Evolutionary conservation across 192 early-diverging fungal species (phyloP).

Genomic region (Gonapodya prolifera): DNA sequence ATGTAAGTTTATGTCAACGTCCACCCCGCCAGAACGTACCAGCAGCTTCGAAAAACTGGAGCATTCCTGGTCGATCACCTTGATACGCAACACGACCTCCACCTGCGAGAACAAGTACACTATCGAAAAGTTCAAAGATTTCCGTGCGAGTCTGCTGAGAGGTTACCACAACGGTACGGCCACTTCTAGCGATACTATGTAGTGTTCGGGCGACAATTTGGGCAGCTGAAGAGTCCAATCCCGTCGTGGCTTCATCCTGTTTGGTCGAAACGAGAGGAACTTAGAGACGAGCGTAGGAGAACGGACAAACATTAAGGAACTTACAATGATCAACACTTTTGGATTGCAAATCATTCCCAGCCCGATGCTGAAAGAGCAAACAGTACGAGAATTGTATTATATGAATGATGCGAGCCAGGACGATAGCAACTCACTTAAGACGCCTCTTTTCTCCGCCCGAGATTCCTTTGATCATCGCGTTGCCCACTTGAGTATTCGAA

Average conservation of each 20-base stretch:
- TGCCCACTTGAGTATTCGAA: slow-evolving; percentile 40
- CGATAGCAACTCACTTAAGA: not conserved
- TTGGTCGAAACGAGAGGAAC: not conserved
- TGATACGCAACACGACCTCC: not conserved
- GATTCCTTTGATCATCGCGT: slow-evolving; percentile 61
- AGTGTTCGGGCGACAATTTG: not conserved
- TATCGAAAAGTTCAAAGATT: not conserved
- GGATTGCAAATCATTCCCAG: slow-evolving; percentile 1
- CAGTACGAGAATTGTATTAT: too few species aligned
- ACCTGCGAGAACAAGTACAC: not conserved
- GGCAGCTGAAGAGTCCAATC: not conserved
- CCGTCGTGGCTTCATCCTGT: not conserved
- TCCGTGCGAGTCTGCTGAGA: slow-evolving; percentile 2
- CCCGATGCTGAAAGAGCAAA: not conserved
- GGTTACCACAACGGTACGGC: not conserved
- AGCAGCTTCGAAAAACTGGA: not conserved
- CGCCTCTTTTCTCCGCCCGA: slow-evolving; percentile 68
- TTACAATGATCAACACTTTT: not conserved
- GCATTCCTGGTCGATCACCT: not conserved
- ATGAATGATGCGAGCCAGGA: not conserved
- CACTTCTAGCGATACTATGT: not conserved
- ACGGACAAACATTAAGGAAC: too few species aligned
- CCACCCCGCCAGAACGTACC: not conserved
- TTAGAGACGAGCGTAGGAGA: too few species aligned
- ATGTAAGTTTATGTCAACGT: not conserved